Percentiles rank a stretch among this genome's conserved stretches.
Conservation (phyloP, 2,329 filamentous ascomycete genomes). For the Fusarium sp. region DNA sequence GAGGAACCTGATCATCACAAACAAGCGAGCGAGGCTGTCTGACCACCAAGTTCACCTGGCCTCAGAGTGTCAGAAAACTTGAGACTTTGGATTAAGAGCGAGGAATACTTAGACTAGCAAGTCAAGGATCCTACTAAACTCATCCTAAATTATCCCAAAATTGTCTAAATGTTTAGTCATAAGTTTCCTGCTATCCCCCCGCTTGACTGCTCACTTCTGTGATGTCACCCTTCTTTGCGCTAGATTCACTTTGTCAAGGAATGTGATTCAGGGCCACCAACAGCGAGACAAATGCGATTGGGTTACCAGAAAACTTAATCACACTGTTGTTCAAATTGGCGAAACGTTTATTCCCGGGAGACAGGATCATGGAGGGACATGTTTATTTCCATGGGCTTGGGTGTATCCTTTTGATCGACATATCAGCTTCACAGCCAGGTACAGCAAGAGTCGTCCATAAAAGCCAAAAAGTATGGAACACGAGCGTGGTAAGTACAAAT, state of each 20-base stretch:
- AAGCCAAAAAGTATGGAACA: accelerated
- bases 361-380: neutral
- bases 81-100: too few relatives aligned
- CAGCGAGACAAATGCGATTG: neutral
- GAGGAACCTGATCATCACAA: neutral
- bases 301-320: neutral
- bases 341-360: neutral
- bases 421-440: neutral
- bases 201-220: neutral
- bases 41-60: too few relatives aligned
- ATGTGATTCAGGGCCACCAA: neutral
- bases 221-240: neutral
- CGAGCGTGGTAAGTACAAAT: accelerated
- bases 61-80: too few relatives aligned
- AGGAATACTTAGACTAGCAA: neutral
- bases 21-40: too few relatives aligned
- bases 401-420: neutral
- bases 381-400: neutral
- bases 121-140: too few relatives aligned
- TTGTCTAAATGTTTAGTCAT: neutral
- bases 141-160: neutral
- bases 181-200: too few relatives aligned
- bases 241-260: neutral
- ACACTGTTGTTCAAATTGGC: neutral
- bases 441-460: neutral